Base-by-base conservation (phyloP, 108 stramenopile species). In the Cyclotella sp. region DNA sequence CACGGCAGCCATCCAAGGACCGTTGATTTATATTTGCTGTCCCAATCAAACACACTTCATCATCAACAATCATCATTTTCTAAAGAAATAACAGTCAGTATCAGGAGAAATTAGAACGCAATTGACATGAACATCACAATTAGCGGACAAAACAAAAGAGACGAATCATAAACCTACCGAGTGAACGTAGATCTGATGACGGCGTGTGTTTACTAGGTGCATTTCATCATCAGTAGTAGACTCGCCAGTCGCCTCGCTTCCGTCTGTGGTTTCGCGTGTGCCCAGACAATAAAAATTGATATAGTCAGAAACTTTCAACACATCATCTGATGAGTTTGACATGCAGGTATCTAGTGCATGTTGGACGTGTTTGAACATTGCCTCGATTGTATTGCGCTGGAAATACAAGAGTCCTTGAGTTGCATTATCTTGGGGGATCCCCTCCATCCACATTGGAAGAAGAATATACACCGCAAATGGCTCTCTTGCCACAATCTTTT, bases 51-150 rank as follows among this genome's bases (percentile, higher is more conserved):
- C 75, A 80, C 16, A 86, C 77, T 22, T 82, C 84, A 74, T 91
- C 90, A 47, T 91, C 90, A 29, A 88, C 90, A 54, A 91, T 88
- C 72, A 88, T 79, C 74, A 89, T 80, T 84, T 91, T 91, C 52
- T 65, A 26, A n/a, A n/a, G n/a, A n/a, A n/a, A n/a, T n/a, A n/a
- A n/a, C n/a, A n/a, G n/a, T n/a, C n/a, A n/a, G n/a, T n/a, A 26
- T 13, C 5, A 63, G 3, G 40, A 12, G 0, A 34, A 34, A 5
- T n/a, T 34, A 34, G 34, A 34, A 6, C 6, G 6, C 34, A 34
- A 6, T 6, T 2, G 34, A 34, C 34, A 34, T 6, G 34, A 34
- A 34, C 34, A 5, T 34, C 2, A 6, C 34, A 34, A 34, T 34
- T 2, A 6, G 4, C 4, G 49, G 8, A 3, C 19, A 8, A 21